Evolutionary conservation across 805 yeast species (phyloP).

Genomic region (Sugiyamaella americana): DNA sequence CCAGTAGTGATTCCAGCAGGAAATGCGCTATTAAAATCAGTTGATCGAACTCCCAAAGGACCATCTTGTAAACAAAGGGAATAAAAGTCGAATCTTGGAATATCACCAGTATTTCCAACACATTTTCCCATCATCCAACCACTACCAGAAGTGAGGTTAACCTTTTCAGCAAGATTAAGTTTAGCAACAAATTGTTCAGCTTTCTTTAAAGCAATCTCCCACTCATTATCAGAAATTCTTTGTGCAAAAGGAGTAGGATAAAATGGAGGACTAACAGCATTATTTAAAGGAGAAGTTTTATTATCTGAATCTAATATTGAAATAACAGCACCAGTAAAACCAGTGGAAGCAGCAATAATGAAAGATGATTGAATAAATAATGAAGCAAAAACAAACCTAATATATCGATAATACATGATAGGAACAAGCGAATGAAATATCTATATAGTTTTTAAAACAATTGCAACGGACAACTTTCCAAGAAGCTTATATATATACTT

Average conservation of each 20-base stretch:
- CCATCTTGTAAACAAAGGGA: constrained; percentile 57
- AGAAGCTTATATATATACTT: no score
- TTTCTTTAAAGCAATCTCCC: constrained; percentile 54
- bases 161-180: constrained; percentile 54
- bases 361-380: no score
- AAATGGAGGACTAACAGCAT: constrained; percentile 12
- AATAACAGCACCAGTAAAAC: no score
- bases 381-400: no score
- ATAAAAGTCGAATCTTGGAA: constrained; percentile 49
- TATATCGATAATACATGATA: no score
- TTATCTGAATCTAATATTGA: background rate
- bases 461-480: no score
- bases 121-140: constrained; percentile 61
- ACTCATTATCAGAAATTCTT: constrained; percentile 30
- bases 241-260: constrained; percentile 24
- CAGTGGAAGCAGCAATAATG: no score
- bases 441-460: no score
- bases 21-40: constrained; percentile 51
- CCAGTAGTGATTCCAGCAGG: constrained; percentile 58
- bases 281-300: background rate
- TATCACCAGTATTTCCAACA: constrained; percentile 54
- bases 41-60: constrained; percentile 52
- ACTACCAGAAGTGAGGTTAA: constrained; percentile 57
- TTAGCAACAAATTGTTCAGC: constrained; percentile 51
- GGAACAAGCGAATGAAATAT: no score